Percentiles rank a stretch among this genome's conserved stretches.
Conservation (phyloP, 352 stramenopile genomes). For the Thalassiosira oceanica region DNA sequence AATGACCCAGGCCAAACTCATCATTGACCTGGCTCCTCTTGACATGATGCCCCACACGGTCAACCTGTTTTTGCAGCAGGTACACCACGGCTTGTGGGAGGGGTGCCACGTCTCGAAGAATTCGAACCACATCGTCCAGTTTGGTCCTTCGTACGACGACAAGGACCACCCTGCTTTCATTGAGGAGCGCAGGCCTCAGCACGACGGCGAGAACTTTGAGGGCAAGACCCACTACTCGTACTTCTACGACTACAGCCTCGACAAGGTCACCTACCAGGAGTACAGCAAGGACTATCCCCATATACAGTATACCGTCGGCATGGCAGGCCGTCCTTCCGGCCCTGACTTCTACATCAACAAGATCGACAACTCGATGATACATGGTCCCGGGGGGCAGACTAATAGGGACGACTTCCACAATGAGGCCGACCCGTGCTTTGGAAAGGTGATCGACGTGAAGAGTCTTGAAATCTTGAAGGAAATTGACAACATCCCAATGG, state of each 20-base stretch:
- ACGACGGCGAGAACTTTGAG: conserved; percentile 4
- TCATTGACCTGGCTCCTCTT: conserved; percentile 57
- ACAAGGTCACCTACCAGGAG: conserved; percentile 76
- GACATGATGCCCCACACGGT: conserved; percentile 58
- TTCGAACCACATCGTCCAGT: conserved; percentile 65
- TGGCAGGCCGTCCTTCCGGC: conserved; percentile 71
- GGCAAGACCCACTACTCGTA: conserved; percentile 14
- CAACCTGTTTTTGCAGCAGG: conserved; percentile 76
- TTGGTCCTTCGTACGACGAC: conserved; percentile 34
- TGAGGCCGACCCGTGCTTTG: conserved; percentile 83
- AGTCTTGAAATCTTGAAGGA: conserved; percentile 40
- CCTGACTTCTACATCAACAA: conserved; percentile 82
- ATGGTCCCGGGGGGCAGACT: conserved; percentile 74
- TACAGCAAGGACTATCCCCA: conserved; percentile 75
- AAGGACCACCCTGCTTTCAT: conserved; percentile 27
- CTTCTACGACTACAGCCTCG: conserved; percentile 50
- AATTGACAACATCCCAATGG: conserved; percentile 28
- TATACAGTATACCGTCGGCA: conserved; percentile 73
- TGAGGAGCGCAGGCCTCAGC: conserved; percentile 56
- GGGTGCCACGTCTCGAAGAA: conserved; percentile 65
- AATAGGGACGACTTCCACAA: conserved; percentile 67
- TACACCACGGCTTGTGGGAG: conserved; percentile 74
- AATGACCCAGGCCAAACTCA: conserved; percentile 30
- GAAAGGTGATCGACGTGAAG: conserved; percentile 49
- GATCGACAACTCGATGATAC: conserved; percentile 68